Conservation (phyloP, 345 rosid genomes). For the Brassica nigra region DNA sequence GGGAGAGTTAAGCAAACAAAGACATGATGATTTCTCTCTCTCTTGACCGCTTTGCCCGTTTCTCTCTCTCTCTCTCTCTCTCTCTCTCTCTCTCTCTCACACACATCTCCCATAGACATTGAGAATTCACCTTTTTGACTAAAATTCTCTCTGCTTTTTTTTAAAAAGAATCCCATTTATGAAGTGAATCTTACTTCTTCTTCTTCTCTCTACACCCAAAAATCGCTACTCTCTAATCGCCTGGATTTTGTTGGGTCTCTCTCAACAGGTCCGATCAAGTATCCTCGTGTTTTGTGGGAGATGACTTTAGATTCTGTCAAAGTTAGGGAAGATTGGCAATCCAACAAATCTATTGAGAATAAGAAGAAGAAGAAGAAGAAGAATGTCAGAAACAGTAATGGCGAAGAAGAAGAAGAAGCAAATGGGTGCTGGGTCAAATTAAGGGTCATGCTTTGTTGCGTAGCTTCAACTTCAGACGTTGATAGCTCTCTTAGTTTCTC, state of each 20-base stretch:
- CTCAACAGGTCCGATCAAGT: constrained; percentile 14
- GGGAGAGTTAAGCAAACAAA: constrained; percentile 36
- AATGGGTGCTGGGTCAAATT: constrained; percentile 71
- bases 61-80: neutral
- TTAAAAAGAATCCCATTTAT: neutral
- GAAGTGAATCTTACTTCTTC: constrained; percentile 21
- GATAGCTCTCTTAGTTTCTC: constrained; percentile 64
- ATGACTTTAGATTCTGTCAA: constrained; percentile 39
- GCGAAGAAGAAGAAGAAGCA: constrained; percentile 36
- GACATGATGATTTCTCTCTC: constrained; percentile 14
- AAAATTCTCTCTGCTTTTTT: constrained; percentile 23
- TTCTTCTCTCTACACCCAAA: neutral
- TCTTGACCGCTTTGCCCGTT: constrained; percentile 36
- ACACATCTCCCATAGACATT: constrained; percentile 29
- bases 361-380: constrained; percentile 41
- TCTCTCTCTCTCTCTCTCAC: neutral
- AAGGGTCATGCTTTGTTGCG: constrained; percentile 63
- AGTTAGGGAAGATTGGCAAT: constrained; percentile 32
- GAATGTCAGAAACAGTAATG: constrained; percentile 37
- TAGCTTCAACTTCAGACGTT: constrained; percentile 79
- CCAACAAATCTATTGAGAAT: constrained; percentile 17
- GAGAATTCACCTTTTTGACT: constrained; percentile 39
- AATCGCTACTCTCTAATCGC: neutral
- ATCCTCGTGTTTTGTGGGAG: neutral
- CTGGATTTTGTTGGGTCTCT: neutral